phyloP scores from a whole-genome alignment of 2,329 filamentous ascomycete species.

The Neurospora crassa region DNA sequence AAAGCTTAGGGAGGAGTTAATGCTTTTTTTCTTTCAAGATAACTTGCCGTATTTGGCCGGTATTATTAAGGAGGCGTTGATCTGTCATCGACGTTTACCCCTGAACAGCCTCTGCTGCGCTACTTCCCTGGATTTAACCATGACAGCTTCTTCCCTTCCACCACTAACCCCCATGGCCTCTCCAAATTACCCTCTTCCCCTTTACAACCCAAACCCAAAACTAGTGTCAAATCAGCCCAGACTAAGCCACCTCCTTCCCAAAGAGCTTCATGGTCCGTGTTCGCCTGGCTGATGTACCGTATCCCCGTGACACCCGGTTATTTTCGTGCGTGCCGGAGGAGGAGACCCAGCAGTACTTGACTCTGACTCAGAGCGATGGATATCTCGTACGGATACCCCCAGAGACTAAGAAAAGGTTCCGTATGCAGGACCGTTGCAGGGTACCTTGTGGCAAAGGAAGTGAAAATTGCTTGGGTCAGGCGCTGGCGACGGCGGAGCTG shows the following conservation, averaged over 20 bases:
- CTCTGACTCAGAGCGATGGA: slow-evolving; percentile 29
- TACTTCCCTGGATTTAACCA: not conserved
- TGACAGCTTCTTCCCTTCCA: no score
- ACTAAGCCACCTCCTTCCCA: slow-evolving; percentile 20
- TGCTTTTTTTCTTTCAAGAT: slow-evolving; percentile 22
- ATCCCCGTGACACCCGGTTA: slow-evolving; percentile 23
- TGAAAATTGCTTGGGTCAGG: slow-evolving; percentile 8
- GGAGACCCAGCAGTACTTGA: slow-evolving; percentile 13
- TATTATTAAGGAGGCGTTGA: slow-evolving; percentile 27
- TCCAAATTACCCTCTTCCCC: no score
- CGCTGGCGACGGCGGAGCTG: slow-evolving; percentile 7
- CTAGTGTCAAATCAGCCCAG: not conserved
- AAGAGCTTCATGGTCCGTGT: slow-evolving; percentile 24
- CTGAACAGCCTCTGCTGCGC: not conserved
- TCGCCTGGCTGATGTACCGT: slow-evolving; percentile 24
- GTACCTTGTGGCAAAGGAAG: slow-evolving; percentile 4
- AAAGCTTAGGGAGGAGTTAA: slow-evolving; percentile 18
- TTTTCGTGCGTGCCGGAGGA: no score
- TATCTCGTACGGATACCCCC: not conserved
- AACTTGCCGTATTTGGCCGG: slow-evolving; percentile 25
- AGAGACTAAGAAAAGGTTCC: not conserved
- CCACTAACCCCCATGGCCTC: no score
- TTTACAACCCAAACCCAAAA: no score
- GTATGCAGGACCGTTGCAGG: slow-evolving; percentile 2
- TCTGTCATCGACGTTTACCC: slow-evolving; percentile 13